Percentiles rank a stretch among this genome's conserved stretches.
Evolutionary conservation across 2,329 filamentous ascomycete species (phyloP).

Genomic region (Remersonia thermophila): DNA sequence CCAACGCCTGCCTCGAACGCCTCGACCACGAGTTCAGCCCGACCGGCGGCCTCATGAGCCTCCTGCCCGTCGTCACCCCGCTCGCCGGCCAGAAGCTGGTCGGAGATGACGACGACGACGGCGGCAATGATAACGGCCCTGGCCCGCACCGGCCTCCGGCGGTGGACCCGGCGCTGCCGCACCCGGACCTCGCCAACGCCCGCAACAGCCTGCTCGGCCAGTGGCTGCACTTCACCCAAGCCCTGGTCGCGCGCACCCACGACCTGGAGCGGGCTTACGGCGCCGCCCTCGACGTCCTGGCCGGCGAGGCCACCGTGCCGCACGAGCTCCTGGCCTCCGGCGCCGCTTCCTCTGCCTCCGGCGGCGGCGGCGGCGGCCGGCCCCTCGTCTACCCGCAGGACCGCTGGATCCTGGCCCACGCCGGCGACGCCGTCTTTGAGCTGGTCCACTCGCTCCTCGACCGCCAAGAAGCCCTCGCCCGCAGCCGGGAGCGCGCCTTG

Average conservation of each 20-base stretch:
- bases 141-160: too few relatives aligned
- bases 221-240: conserved; percentile 41
- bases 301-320: conserved; percentile 37
- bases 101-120: conserved; percentile 23
- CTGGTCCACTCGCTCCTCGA: conserved; percentile 37
- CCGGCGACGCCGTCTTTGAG: conserved; percentile 37
- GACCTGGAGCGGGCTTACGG: conserved; percentile 43
- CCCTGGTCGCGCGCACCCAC: conserved; percentile 41
- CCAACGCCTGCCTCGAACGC: conserved; percentile 46
- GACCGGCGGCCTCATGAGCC: conserved; percentile 42
- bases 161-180: too few relatives aligned
- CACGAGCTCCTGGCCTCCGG: conserved; percentile 38
- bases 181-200: conserved; percentile 28
- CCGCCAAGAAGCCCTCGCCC: conserved; percentile 27
- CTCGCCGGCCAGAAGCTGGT: too few relatives aligned
- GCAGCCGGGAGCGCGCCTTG: conserved; percentile 24
- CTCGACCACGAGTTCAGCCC: conserved; percentile 46
- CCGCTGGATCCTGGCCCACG: conserved; percentile 42
- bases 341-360: conserved; percentile 39
- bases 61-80: conserved; percentile 32
- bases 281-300: conserved; percentile 37
- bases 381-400: conserved; percentile 40
- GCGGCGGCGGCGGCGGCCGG: conserved; percentile 32
- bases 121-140: too few relatives aligned
- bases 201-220: conserved; percentile 44